These are phyloP conservation scores for Globisporangium uncinulatum DNA, from an alignment of 352 stramenopile genomes.

Conservation along the genomic window DNA sequence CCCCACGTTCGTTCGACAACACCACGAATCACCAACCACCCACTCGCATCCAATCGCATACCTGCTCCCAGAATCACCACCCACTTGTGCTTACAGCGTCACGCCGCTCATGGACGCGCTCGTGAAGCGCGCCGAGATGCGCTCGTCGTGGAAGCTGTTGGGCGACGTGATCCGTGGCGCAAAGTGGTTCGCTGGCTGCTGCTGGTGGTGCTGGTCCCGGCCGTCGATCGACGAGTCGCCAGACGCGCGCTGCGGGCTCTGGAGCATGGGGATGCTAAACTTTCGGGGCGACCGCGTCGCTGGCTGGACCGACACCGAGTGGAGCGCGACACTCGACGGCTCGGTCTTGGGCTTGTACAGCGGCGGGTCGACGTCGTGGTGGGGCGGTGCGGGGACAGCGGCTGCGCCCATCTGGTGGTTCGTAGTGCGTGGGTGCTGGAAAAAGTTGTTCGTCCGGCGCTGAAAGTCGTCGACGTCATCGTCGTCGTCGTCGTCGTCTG, in stretches of 20 bases:
- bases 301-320: conserved; percentile 13
- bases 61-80: no score
- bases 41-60: no score
- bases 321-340: conserved; percentile 11
- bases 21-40: no score
- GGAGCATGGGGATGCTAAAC: conserved; percentile 20
- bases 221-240: conserved; percentile 14
- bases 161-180: conserved; percentile 8
- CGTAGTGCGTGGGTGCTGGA: conserved; percentile 53
- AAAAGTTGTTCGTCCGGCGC: conserved; percentile 56
- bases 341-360: conserved; percentile 12
- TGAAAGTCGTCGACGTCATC: conserved; percentile 32
- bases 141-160: conserved; percentile 10
- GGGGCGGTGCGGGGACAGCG: background rate
- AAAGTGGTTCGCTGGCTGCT: conserved; percentile 2
- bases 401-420: conserved; percentile 24
- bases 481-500: conserved; percentile 43
- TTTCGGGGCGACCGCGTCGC: conserved; percentile 8
- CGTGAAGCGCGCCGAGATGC: conserved; percentile 14
- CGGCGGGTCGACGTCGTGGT: conserved; percentile 8
- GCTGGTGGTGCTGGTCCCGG: conserved; percentile 6
- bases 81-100: conserved; percentile 6
- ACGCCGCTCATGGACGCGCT: conserved; percentile 14
- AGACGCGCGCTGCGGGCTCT: conserved; percentile 11
- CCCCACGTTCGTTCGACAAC: no score